phyloP scores from a whole-genome alignment of 352 stramenopile species.

The Pseudoperonospora humuli region DNA sequence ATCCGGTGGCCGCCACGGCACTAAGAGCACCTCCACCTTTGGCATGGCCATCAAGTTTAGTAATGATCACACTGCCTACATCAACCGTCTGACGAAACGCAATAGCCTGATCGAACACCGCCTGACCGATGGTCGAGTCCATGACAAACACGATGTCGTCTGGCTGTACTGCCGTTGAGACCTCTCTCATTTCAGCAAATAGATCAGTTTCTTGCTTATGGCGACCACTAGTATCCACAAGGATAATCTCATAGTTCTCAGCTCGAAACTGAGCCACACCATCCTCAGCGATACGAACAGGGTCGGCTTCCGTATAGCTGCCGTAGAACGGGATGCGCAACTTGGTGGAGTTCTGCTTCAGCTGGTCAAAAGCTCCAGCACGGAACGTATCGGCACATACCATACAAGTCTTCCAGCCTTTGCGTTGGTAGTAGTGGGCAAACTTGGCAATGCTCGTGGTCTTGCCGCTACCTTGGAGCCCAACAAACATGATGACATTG shows the following conservation, averaged over 20 bases:
- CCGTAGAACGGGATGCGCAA: conserved; percentile 98
- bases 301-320: conserved; percentile 97
- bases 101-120: conserved; percentile 94
- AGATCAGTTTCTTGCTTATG: conserved; percentile 97
- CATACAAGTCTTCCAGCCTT: conserved; percentile 98
- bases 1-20: conserved; percentile 95
- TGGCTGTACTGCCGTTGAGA: conserved; percentile 90
- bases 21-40: conserved; percentile 97
- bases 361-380: conserved; percentile 97
- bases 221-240: conserved; percentile 98
- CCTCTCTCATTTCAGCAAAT: conserved; percentile 99
- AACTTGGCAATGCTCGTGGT: conserved; percentile 99
- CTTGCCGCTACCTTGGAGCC: conserved; percentile 94
- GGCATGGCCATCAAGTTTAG: conserved; percentile 98
- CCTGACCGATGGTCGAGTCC: conserved; percentile 99
- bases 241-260: conserved; percentile 98
- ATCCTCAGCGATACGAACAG: conserved; percentile 95
- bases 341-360: conserved; percentile 99
- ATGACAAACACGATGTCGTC: conserved; percentile 99
- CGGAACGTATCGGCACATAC: conserved; percentile 99
- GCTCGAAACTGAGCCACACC: conserved; percentile 94
- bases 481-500: conserved; percentile 93
- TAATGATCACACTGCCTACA: conserved; percentile 98
- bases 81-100: conserved; percentile 94
- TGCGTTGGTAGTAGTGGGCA: conserved; percentile 96